Evolutionary conservation across 805 yeast species (phyloP).

Genomic region (Priceomyces melissophilus): DNA sequence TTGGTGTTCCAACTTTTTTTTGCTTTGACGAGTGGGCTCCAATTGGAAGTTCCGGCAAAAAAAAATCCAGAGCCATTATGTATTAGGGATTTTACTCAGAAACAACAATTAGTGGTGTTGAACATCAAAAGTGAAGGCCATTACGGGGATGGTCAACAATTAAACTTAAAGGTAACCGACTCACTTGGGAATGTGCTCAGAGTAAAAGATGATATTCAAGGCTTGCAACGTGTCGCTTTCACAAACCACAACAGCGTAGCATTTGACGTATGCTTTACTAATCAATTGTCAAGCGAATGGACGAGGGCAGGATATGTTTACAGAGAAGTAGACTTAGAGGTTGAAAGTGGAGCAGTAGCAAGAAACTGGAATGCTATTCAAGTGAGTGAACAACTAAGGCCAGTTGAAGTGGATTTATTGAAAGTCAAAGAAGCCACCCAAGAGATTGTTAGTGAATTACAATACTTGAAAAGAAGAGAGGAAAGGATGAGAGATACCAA

Average conservation of each 20-base stretch:
- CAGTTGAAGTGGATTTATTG: slow-evolving; percentile 86
- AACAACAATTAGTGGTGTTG: slow-evolving; percentile 84
- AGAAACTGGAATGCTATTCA: slow-evolving; percentile 97
- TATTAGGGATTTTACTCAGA: slow-evolving; percentile 85
- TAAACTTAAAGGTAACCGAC: slow-evolving; percentile 68
- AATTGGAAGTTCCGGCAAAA: slow-evolving; percentile 51
- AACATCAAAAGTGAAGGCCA: slow-evolving; percentile 71
- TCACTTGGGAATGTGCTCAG: slow-evolving; percentile 77
- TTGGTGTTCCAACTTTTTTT: slow-evolving; percentile 12
- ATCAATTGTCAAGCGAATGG: slow-evolving; percentile 38
- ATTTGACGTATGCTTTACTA: slow-evolving; percentile 88
- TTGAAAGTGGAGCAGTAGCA: slow-evolving; percentile 94
- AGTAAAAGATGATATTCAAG: slow-evolving; percentile 74
- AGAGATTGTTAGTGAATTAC: slow-evolving; percentile 76
- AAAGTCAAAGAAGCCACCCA: slow-evolving; percentile 80
- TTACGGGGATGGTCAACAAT: slow-evolving; percentile 81
- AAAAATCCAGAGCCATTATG: slow-evolving; percentile 62
- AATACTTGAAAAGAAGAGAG: slow-evolving; percentile 83
- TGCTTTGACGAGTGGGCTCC: slow-evolving; percentile 37
- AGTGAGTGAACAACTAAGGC: slow-evolving; percentile 88
- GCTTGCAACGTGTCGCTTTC: slow-evolving; percentile 72
- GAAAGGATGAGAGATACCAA: slow-evolving; percentile 93
- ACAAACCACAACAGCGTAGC: slow-evolving; percentile 80
- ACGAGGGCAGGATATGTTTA: slow-evolving; percentile 38
- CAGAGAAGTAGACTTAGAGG: slow-evolving; percentile 83